Evolutionary conservation across 2,329 filamentous ascomycete genomes (phyloP), one percentile per base, ranked within the genome.

Genomic region (Aspergillus neoniger): DNA sequence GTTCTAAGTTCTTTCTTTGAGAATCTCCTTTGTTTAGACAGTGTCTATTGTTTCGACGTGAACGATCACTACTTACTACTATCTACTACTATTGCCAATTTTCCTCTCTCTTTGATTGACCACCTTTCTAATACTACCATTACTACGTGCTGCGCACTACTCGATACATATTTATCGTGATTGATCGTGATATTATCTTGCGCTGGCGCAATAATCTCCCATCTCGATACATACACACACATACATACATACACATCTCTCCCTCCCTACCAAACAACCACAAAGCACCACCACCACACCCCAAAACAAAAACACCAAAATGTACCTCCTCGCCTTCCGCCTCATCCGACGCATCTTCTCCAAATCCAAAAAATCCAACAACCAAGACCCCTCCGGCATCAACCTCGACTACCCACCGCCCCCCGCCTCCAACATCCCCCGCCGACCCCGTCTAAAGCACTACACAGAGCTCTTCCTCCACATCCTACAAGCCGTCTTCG

Each of bases 401-500:
- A 57, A 49, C 55, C 59, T 49, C 49, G 62, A 52, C 57, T 64
- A 36, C 62, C 67, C 51, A 44, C 56, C 65, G 53, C 43, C 69
- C 65, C 9, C 65, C 0, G 5, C 4, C 0, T 36, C 63, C 47
- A 59, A 68, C 59, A 59, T 65, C 51, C 43, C 52, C 10, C 55
- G 10, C 3, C 61, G 62, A 28, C 65, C 47, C 28, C 61, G 54
- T 53, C 58, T 61, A 14, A 70, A 67, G 55, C 28, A 52, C 17
- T 65, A 74, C 56, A 30, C 72, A 19, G 66, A 73, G 15, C 63
- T 68, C 23, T 65, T 83, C 65, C 77, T 92, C n/a, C 90, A 93
- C 72, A 82, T 93, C 74, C 77, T 88, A 62, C 91, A 94, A 71
- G 88, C 96, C 70, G 83, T 90, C 59, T 82, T 96, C 65, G 91